Conservation (phyloP, 768 basidiomycete species). For the Rhizopogon rudus region DNA sequence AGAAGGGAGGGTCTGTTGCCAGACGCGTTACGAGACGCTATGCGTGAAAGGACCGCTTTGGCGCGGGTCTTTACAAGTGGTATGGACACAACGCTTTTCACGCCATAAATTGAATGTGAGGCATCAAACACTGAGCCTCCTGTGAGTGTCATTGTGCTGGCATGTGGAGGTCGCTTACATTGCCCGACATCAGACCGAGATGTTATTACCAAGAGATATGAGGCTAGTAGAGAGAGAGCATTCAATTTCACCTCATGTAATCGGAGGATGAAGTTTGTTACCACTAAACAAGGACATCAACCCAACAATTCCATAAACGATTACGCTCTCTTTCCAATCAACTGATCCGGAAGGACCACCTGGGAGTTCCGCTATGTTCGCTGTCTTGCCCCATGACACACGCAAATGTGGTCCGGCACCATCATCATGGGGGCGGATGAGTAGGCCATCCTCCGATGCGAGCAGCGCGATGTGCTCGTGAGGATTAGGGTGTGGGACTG, state of each 20-base stretch:
- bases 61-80: constrained; percentile 69
- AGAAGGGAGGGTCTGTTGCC: constrained; percentile 44
- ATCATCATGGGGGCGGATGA: constrained; percentile 56
- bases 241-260: neutral
- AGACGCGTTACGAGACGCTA: constrained; percentile 46
- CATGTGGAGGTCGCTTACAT: constrained; percentile 36
- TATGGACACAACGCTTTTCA: constrained; percentile 67
- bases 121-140: constrained; percentile 56
- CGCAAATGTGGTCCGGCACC: constrained; percentile 21
- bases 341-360: constrained; percentile 19
- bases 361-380: constrained; percentile 47
- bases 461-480: constrained; percentile 64
- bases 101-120: constrained; percentile 54
- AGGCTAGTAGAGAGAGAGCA: constrained; percentile 37
- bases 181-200: constrained; percentile 58
- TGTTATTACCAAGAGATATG: constrained; percentile 73
- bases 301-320: constrained; percentile 76
- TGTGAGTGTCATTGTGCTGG: neutral
- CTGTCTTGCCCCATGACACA: constrained; percentile 57
- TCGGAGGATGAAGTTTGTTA: constrained; percentile 22
- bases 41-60: constrained; percentile 40
- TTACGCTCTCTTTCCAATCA: constrained; percentile 52
- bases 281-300: constrained; percentile 69
- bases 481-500: constrained; percentile 72
- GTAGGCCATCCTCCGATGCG: constrained; percentile 55